phyloP scores from a whole-genome alignment of 2,329 filamentous ascomycete species.

The Cladosporium sp. region DNA sequence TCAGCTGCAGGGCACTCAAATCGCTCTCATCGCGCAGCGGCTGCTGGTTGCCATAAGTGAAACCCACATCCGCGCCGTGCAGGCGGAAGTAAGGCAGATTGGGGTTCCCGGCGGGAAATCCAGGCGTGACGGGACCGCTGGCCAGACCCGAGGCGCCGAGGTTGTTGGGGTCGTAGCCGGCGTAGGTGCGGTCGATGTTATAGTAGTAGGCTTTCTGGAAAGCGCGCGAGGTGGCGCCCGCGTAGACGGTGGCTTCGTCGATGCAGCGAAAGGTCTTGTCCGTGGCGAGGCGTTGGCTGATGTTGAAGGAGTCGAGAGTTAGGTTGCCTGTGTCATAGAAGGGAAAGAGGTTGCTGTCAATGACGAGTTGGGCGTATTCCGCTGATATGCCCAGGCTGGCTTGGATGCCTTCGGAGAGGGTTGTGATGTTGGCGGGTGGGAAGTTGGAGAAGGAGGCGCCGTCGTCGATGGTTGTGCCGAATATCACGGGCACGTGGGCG shows the following conservation, averaged over 20 bases:
- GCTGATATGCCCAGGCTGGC: conserved; percentile 43
- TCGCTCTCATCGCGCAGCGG: conserved; percentile 50
- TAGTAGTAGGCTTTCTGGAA: conserved; percentile 55
- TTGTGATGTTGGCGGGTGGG: conserved; percentile 41
- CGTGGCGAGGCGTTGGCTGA: conserved; percentile 52
- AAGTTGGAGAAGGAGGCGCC: conserved; percentile 52
- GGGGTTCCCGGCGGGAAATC: conserved; percentile 44
- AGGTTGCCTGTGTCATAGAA: conserved; percentile 45
- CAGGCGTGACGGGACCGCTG: conserved; percentile 33
- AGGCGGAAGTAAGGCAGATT: conserved; percentile 52
- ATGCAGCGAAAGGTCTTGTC: conserved; percentile 58
- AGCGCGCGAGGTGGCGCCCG: conserved; percentile 42
- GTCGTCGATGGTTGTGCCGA: conserved; percentile 53
- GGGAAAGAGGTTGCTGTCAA: conserved; percentile 49
- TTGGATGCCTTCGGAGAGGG: conserved; percentile 41
- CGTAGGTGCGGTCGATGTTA: conserved; percentile 56
- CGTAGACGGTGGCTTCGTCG: conserved; percentile 55
- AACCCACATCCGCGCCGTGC: conserved; percentile 50
- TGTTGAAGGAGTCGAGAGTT: conserved; percentile 55
- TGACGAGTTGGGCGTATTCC: conserved; percentile 37
- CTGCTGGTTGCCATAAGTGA: conserved; percentile 29
- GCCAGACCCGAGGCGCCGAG: conserved; percentile 41
- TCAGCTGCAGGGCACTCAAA: conserved; percentile 43
- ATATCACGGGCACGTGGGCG: conserved; percentile 52
- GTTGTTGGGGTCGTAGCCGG: conserved; percentile 51